phyloP scores from a whole-genome alignment of 2,329 filamentous ascomycete genomes.

The Penicillium freii region DNA sequence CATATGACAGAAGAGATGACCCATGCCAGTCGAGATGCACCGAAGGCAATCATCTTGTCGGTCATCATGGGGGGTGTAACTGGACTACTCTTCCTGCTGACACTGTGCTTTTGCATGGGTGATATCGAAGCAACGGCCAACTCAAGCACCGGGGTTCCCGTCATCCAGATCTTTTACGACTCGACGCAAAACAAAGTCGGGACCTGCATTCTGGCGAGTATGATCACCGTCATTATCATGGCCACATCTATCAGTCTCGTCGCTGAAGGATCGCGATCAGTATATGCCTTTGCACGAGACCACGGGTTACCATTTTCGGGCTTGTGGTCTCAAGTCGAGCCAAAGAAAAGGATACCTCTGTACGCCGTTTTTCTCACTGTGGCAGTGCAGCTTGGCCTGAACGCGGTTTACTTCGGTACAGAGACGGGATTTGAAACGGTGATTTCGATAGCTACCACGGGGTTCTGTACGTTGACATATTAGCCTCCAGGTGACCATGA shows the following conservation, averaged over 20 bases:
- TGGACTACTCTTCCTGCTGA: constrained; percentile 50
- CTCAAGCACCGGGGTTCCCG: constrained; percentile 50
- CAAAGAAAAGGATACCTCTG: constrained; percentile 4
- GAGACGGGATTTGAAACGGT: constrained; percentile 13
- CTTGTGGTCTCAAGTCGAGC: constrained; percentile 3
- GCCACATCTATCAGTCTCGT: constrained; percentile 44
- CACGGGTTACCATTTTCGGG: constrained; percentile 16
- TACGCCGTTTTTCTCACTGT: constrained; percentile 5
- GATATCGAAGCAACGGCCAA: constrained; percentile 48
- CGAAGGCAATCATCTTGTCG: constrained; percentile 40
- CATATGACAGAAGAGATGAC: constrained; percentile 58
- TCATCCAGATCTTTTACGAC: constrained; percentile 55
- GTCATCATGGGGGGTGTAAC: constrained; percentile 48
- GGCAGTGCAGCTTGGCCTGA: constrained; percentile 7
- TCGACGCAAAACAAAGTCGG: constrained; percentile 44
- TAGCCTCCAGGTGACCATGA: neutral
- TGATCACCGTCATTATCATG: constrained; percentile 48
- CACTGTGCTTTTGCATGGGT: constrained; percentile 53
- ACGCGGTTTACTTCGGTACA: constrained; percentile 14
- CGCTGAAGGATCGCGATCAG: constrained; percentile 45
- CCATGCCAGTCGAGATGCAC: constrained; percentile 12
- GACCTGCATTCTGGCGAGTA: constrained; percentile 42
- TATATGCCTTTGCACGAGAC: constrained; percentile 35
- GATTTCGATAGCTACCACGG: constrained; percentile 9
- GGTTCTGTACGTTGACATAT: constrained; percentile 7